Conservation (phyloP, 176 grass and related monocot species). For the Oryza officinalis region DNA sequence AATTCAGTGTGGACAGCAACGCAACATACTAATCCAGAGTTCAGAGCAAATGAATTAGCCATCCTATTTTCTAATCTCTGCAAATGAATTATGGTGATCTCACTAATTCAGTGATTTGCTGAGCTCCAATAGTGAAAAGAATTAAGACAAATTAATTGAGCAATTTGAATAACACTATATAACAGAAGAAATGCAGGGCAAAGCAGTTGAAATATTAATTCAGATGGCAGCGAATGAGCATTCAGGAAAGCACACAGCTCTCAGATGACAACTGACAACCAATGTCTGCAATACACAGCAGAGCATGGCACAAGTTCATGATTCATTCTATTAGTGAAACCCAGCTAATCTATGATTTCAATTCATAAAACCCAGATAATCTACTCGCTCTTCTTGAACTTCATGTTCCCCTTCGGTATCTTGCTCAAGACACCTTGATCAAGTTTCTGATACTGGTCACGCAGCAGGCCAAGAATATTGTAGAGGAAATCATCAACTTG, state of each 20-base stretch:
- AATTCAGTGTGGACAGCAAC: not conserved
- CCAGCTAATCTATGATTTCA: not conserved
- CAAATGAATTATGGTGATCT: not conserved
- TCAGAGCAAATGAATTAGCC: not conserved
- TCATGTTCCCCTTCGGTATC: slow-evolving; percentile 64
- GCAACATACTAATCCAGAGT: not conserved
- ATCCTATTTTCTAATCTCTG: not conserved
- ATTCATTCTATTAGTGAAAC: not conserved
- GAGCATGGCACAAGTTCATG: not conserved
- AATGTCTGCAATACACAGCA: not conserved
- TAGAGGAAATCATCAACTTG: slow-evolving; percentile 74
- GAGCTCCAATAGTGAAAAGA: not conserved
- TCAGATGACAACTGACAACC: slow-evolving; percentile 20
- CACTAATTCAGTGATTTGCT: not conserved
- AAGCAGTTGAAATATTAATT: not conserved
- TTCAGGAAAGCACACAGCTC: slow-evolving; percentile 11
- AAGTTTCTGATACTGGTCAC: slow-evolving; percentile 66
- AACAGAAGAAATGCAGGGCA: not conserved
- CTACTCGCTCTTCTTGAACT: slow-evolving; percentile 75
- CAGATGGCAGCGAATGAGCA: not conserved
- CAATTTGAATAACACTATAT: not conserved
- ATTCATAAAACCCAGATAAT: slow-evolving; percentile 20
- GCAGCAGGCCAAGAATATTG: slow-evolving; percentile 53
- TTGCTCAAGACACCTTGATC: slow-evolving; percentile 67
- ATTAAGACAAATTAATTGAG: not conserved